Conservation (phyloP, 768 basidiomycete genomes). For the Tephrocybe sp. region DNA sequence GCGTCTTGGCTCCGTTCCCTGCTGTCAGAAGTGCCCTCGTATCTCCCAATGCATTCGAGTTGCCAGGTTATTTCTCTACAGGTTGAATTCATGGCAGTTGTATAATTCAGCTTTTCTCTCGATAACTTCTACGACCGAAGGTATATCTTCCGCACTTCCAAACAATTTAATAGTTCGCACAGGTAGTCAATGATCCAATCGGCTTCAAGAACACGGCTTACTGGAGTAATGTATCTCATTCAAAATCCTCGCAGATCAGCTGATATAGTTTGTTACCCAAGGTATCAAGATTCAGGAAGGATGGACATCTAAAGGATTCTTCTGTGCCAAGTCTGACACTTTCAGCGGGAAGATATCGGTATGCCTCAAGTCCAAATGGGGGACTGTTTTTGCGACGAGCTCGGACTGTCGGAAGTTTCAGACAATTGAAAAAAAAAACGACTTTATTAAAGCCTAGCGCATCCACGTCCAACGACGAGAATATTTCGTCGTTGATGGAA, state of each 20-base stretch:
- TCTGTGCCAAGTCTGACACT: slow-evolving; percentile 42
- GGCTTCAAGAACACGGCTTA: slow-evolving; percentile 58
- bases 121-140: slow-evolving; percentile 41
- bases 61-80: slow-evolving; percentile 12
- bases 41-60: slow-evolving; percentile 28
- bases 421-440: slow-evolving; percentile 51
- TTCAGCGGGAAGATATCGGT: slow-evolving; percentile 36
- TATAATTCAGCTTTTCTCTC: slow-evolving; percentile 34
- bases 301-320: slow-evolving; percentile 57
- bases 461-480: slow-evolving; percentile 42
- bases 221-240: slow-evolving; percentile 36
- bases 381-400: slow-evolving; percentile 38
- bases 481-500: slow-evolving; percentile 51
- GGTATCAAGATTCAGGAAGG: slow-evolving; percentile 55
- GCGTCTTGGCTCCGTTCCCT: slow-evolving; percentile 6
- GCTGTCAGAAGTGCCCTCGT: slow-evolving; percentile 15
- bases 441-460: slow-evolving; percentile 43
- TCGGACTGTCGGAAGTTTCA: slow-evolving; percentile 29
- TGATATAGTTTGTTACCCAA: slow-evolving; percentile 9
- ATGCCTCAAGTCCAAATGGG: slow-evolving; percentile 36
- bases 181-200: slow-evolving; percentile 30
- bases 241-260: not conserved
- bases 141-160: slow-evolving; percentile 51
- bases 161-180: slow-evolving; percentile 53
- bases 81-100: slow-evolving; percentile 45